Conservation (phyloP, 75 land plant genomes). For the Cunninghamia lanceolata region DNA sequence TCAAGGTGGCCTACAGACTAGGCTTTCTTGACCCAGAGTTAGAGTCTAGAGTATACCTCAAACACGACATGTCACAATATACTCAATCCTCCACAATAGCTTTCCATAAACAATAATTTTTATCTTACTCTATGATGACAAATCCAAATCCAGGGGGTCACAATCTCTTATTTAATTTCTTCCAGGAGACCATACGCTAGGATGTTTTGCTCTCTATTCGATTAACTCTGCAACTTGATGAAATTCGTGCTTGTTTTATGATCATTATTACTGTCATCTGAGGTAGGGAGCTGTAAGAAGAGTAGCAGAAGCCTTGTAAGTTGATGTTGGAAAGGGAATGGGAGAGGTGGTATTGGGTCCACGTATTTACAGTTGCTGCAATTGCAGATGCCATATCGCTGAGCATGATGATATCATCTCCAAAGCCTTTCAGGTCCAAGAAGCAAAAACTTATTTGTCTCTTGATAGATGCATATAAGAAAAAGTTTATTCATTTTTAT, state of each 20-base stretch:
- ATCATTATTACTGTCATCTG: not conserved
- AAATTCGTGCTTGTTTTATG: not conserved
- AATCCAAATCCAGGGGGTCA: not conserved
- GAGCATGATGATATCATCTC: constrained; percentile 93
- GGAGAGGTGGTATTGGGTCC: constrained; percentile 52
- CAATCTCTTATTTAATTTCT: not conserved
- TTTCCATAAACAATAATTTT: not conserved
- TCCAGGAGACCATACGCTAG: not conserved
- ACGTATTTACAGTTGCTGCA: constrained; percentile 83
- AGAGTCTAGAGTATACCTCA: not conserved
- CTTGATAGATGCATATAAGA: not conserved
- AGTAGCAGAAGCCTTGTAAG: not conserved
- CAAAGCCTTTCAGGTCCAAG: constrained; percentile 81
- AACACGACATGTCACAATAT: not conserved
- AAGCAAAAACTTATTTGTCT: not conserved
- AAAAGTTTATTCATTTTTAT: not conserved
- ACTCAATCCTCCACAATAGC: not conserved
- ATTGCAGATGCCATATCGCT: constrained; percentile 80
- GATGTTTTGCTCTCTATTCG: not conserved
- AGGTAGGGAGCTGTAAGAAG: not conserved
- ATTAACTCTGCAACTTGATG: not conserved
- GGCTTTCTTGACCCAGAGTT: not conserved
- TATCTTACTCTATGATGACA: not conserved
- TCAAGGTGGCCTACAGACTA: no score
- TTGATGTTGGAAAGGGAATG: not conserved